Conservation (phyloP, 2,329 filamentous ascomycete genomes). For the Fusarium sp. region DNA sequence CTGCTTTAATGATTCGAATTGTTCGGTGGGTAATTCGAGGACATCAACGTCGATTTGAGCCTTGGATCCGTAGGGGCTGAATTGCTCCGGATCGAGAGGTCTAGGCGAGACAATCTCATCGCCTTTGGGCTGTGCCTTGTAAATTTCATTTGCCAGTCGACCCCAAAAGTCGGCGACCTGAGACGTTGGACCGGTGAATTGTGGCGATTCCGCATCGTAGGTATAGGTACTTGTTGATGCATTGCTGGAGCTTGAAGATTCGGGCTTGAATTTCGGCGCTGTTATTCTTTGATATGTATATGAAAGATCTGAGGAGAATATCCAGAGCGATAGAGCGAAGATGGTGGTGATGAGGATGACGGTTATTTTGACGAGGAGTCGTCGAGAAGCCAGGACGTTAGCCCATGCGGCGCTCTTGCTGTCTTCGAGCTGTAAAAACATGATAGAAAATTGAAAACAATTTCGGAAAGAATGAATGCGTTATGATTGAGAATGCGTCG, state of each 20-base stretch:
- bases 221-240: not conserved
- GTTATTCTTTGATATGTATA: slow-evolving; percentile 25
- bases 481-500: not conserved
- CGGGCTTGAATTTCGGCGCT: not conserved
- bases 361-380: slow-evolving; percentile 20
- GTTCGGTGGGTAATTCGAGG: slow-evolving; percentile 14
- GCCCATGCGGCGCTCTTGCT: slow-evolving; percentile 9
- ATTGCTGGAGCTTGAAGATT: not conserved
- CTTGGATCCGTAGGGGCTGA: slow-evolving; percentile 23
- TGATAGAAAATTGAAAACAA: not conserved
- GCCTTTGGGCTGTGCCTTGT: slow-evolving; percentile 29
- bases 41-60: slow-evolving; percentile 25
- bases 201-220: not conserved
- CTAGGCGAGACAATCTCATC: slow-evolving; percentile 17
- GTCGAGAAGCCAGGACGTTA: slow-evolving; percentile 11
- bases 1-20: slow-evolving; percentile 26
- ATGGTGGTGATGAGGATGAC: slow-evolving; percentile 25
- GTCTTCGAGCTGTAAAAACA: not conserved
- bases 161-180: slow-evolving; percentile 35
- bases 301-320: slow-evolving; percentile 31
- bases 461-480: not conserved
- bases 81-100: slow-evolving; percentile 26
- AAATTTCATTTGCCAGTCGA: slow-evolving; percentile 10
- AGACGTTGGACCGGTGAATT: slow-evolving; percentile 24
- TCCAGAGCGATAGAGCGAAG: slow-evolving; percentile 31